Evolutionary conservation across 352 stramenopile species (phyloP).

Genomic region (Phytophthora crassamura): DNA sequence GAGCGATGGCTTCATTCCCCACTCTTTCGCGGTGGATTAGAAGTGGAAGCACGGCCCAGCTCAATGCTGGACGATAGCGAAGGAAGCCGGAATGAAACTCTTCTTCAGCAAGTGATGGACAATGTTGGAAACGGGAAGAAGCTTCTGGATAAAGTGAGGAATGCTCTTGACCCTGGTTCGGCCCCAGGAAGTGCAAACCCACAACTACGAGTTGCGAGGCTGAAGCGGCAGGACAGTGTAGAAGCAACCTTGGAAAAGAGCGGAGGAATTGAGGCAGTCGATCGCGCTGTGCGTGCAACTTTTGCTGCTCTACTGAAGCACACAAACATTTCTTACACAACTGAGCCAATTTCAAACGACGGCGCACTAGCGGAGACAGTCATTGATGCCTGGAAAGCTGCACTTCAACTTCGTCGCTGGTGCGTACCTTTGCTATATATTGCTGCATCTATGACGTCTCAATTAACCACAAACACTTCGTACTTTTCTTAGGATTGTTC

Average conservation of each 20-base stretch:
- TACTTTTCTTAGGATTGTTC: slow-evolving; percentile 71
- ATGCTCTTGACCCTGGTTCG: slow-evolving; percentile 64
- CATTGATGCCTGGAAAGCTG: slow-evolving; percentile 76
- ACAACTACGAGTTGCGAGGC: slow-evolving; percentile 61
- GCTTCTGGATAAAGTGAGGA: slow-evolving; percentile 81
- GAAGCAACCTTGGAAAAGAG: slow-evolving; percentile 87
- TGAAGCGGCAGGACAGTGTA: slow-evolving; percentile 87
- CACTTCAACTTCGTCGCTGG: slow-evolving; percentile 84
- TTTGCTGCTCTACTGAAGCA: slow-evolving; percentile 88
- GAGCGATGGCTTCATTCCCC: slow-evolving; percentile 58
- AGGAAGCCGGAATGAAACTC: slow-evolving; percentile 48
- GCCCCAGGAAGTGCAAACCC: slow-evolving; percentile 51
- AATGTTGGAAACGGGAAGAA: slow-evolving; percentile 80
- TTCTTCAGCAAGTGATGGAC: slow-evolving; percentile 80
- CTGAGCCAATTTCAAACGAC: slow-evolving; percentile 64
- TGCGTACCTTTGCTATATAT: slow-evolving; percentile 26
- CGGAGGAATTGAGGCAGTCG: slow-evolving; percentile 80
- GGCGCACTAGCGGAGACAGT: slow-evolving; percentile 69
- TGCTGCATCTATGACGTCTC: neutral
- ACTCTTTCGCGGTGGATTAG: slow-evolving; percentile 65
- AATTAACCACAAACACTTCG: neutral
- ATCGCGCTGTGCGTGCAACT: slow-evolving; percentile 77
- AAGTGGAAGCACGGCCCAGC: slow-evolving; percentile 27
- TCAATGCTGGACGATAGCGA: slow-evolving; percentile 10
- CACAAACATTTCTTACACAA: slow-evolving; percentile 78